phyloP scores from a whole-genome alignment of 768 basidiomycete species.

The Suillus subluteus region DNA sequence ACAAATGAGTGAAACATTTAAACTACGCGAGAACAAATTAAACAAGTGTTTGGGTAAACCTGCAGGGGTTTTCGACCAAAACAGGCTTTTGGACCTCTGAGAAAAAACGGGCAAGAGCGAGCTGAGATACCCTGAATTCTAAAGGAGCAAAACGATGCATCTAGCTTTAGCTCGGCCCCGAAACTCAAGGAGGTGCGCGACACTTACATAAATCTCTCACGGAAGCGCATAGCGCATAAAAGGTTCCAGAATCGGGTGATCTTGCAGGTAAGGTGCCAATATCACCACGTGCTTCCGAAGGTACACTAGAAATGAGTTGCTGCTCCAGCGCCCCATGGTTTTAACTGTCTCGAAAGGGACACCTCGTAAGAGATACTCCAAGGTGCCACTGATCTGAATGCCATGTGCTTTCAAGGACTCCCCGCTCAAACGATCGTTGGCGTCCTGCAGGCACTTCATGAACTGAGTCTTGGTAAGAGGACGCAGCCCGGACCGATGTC shows the following conservation, averaged over 20 bases:
- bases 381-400: constrained; percentile 32
- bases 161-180: too few species aligned
- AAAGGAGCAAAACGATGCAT: too few species aligned
- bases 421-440: neutral
- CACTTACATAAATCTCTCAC: too few species aligned
- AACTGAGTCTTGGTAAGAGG: neutral
- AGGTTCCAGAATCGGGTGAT: constrained; percentile 9
- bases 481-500: neutral
- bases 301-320: constrained; percentile 34
- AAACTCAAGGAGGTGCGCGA: too few species aligned
- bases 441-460: neutral
- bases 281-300: constrained; percentile 33
- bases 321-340: constrained; percentile 36
- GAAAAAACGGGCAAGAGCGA: neutral
- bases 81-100: too few species aligned
- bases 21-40: too few species aligned
- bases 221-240: constrained; percentile 11
- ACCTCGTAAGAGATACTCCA: constrained; percentile 30
- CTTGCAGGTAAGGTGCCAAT: constrained; percentile 32
- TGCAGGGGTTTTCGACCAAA: too few species aligned
- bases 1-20: too few species aligned
- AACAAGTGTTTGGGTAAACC: too few species aligned
- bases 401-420: constrained; percentile 18
- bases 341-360: constrained; percentile 37
- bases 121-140: neutral